phyloP scores from a whole-genome alignment of 2,329 filamentous ascomycete genomes.

The Sclerotinia sclerotiorum region DNA sequence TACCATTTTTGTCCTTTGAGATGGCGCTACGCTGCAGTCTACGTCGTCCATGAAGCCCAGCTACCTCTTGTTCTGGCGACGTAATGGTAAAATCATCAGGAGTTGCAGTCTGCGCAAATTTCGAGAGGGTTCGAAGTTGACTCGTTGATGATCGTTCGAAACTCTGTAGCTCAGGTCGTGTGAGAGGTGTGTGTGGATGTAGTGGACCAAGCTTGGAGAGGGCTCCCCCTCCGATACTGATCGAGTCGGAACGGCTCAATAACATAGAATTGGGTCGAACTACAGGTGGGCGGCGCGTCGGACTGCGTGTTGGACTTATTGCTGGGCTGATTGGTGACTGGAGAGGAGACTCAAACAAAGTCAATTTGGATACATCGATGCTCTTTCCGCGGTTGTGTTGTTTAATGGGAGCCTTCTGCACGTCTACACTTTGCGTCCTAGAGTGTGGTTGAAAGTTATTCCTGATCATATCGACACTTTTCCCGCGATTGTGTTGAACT shows the following conservation, averaged over 20 bases:
- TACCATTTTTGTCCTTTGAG: conserved; percentile 43
- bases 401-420: conserved; percentile 52
- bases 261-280: conserved; percentile 61
- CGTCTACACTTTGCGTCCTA: conserved; percentile 60
- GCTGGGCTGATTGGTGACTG: neutral
- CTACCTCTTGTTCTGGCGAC: conserved; percentile 78
- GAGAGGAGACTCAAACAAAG: conserved; percentile 21
- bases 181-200: conserved; percentile 49
- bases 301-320: conserved; percentile 20
- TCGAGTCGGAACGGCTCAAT: conserved; percentile 56
- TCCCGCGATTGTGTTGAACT: conserved; percentile 41
- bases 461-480: conserved; percentile 63
- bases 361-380: conserved; percentile 25
- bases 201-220: conserved; percentile 15
- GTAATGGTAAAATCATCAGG: conserved; percentile 80
- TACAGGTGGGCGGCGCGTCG: conserved; percentile 25
- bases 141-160: conserved; percentile 87
- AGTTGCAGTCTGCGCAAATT: conserved; percentile 71
- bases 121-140: conserved; percentile 83
- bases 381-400: conserved; percentile 38
- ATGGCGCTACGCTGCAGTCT: conserved; percentile 68
- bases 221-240: conserved; percentile 37
- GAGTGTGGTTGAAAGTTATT: conserved; percentile 46
- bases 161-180: conserved; percentile 72
- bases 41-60: conserved; percentile 80